A percentile compares a stretch with the other conserved stretches of the same genome.
phyloP scores from a whole-genome alignment of 179 eudicot species.

The Pouteria campechiana region DNA sequence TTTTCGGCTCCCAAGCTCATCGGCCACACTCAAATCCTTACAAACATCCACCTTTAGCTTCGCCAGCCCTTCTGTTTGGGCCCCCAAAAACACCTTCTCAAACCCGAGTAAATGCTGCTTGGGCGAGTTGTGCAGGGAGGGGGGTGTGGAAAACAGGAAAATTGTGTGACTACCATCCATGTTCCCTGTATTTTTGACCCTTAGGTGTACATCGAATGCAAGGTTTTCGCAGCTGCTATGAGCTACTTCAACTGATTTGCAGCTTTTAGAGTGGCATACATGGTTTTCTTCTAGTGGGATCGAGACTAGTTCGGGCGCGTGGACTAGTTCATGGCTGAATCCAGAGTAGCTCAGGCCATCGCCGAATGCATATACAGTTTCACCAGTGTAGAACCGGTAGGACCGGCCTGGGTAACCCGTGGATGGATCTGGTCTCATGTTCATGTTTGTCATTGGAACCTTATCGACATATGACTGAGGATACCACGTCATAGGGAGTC shows the following conservation, averaged over 20 bases:
- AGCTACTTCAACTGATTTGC: conserved; percentile 14
- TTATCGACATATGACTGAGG: conserved; percentile 59
- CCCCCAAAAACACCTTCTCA: conserved; percentile 36
- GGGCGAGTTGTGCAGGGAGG: conserved; percentile 48
- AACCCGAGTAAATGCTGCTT: conserved; percentile 54
- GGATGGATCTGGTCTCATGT: conserved; percentile 64
- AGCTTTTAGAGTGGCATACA: conserved; percentile 10
- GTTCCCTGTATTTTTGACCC: conserved; percentile 40
- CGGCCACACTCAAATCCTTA: conserved; percentile 65
- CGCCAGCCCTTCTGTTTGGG: conserved; percentile 26
- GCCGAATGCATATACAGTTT: conserved; percentile 53
- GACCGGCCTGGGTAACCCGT: conserved; percentile 72
- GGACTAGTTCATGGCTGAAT: conserved; percentile 38
- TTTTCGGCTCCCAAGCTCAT: conserved; percentile 43
- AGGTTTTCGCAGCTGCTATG: conserved; percentile 15
- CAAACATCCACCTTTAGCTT: conserved; percentile 56
- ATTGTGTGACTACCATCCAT: conserved; percentile 49
- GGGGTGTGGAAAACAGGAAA: conserved; percentile 40
- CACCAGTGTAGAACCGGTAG: conserved; percentile 65
- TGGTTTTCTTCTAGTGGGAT: conserved; percentile 40
- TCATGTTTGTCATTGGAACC: conserved; percentile 71
- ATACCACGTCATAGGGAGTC: conserved; percentile 83
- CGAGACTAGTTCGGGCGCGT: conserved; percentile 34
- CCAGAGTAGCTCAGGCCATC: conserved; percentile 55
- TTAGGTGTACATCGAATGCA: conserved; percentile 24